Evolutionary conservation across 1,139 yeast genomes (phyloP).

Genomic region (Zygosaccharomyces pseudobailii): DNA sequence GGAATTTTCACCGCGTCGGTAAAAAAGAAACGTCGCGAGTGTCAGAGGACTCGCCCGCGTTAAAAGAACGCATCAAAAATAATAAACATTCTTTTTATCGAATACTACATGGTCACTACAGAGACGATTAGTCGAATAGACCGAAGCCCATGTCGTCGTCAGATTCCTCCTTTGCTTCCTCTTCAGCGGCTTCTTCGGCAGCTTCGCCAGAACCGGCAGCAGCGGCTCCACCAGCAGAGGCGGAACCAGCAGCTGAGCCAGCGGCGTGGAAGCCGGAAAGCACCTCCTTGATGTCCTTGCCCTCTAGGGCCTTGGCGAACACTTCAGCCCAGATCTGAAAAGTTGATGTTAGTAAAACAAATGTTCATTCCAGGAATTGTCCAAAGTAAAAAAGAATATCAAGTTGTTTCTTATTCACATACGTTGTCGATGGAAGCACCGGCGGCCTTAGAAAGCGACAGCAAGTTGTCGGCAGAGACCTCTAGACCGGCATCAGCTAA

Average conservation of each 20-base stretch:
- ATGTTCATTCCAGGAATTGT: neutral
- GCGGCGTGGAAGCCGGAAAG: conserved; percentile 74
- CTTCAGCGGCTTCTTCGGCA: conserved; percentile 46
- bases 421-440: conserved; percentile 78
- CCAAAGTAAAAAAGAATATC: neutral
- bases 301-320: conserved; percentile 95
- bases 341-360: neutral
- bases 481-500: conserved; percentile 96
- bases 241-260: conserved; percentile 59
- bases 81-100: neutral
- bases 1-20: neutral
- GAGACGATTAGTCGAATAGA: conserved; percentile 50
- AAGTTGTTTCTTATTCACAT: conserved; percentile 8
- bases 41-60: neutral
- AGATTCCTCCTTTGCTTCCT: conserved; percentile 56
- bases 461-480: conserved; percentile 88
- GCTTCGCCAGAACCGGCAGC: conserved; percentile 62
- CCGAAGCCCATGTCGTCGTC: conserved; percentile 88
- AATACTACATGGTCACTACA: conserved; percentile 5
- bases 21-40: neutral
- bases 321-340: conserved; percentile 82
- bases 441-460: conserved; percentile 82
- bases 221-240: conserved; percentile 52
- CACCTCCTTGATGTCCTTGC: conserved; percentile 91
- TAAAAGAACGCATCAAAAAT: neutral